Conservation (phyloP, 768 basidiomycete species). For the Suillus luteus region DNA sequence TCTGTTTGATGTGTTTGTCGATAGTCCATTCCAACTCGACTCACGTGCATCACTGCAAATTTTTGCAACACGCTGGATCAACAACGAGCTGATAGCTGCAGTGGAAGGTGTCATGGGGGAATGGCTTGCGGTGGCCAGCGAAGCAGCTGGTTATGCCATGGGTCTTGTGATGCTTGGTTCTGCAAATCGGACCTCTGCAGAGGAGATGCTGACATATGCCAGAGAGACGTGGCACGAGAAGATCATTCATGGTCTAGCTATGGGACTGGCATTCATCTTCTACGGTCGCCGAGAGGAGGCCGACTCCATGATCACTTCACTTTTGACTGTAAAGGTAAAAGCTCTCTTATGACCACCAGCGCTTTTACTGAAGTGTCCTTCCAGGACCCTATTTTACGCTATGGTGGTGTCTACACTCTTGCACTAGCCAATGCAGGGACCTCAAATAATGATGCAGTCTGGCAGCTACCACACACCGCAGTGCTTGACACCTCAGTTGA, state of each 20-base stretch:
- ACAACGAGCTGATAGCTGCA: neutral
- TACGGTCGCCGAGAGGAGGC: constrained; percentile 95
- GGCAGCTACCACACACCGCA: constrained; percentile 90
- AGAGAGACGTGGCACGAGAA: constrained; percentile 99
- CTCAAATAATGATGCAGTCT: constrained; percentile 89
- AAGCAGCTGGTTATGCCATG: constrained; percentile 97
- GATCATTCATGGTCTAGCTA: constrained; percentile 93
- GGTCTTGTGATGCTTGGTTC: constrained; percentile 98
- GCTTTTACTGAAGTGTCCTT: constrained; percentile 14
- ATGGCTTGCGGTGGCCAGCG: constrained; percentile 67
- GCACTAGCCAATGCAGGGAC: constrained; percentile 97
- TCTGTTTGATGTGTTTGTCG: neutral
- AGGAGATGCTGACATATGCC: constrained; percentile 96
- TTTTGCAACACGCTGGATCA: constrained; percentile 1
- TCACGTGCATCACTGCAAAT: constrained; percentile 1
- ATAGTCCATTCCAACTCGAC: neutral
- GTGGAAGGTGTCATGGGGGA: neutral
- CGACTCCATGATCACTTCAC: constrained; percentile 72
- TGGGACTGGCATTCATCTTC: constrained; percentile 90
- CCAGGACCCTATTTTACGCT: constrained; percentile 94
- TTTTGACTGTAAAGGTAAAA: constrained; percentile 84
- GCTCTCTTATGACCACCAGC: constrained; percentile 1
- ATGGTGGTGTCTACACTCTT: constrained; percentile 96
- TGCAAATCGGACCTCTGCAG: constrained; percentile 71
- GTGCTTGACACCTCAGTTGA: constrained; percentile 99